Evolutionary conservation across 2,329 filamentous ascomycete species (phyloP), one percentile per base, ranked within the genome.

Genomic region (Elsinoe ampelina): DNA sequence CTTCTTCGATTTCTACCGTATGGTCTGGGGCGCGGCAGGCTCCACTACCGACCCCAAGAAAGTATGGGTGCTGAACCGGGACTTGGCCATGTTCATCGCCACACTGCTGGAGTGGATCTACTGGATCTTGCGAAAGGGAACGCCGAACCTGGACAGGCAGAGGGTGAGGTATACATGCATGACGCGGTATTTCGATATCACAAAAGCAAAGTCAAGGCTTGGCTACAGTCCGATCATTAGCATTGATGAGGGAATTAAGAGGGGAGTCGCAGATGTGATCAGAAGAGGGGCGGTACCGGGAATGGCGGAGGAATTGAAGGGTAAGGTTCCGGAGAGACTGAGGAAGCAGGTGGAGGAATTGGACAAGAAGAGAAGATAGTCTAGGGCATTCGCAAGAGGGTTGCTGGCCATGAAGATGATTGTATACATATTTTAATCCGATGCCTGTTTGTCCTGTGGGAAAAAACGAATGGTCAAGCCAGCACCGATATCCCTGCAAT

Each of bases 111-210:
- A 77, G 59, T 73, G 68, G 65, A 60, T 73, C 2, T 76, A 73
- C 62, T 75, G 74, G 71, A 54, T 71, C 7, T 65, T 71, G 58
- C 59, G 63, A 41, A 47, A 74, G 32, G 74, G 74, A 6, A 74
- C 69, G 61, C 75, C 75, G 13, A 77, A 74, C 50, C 56, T 78
- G 62, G 75, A 72, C 10, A 63, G 71, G 58, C 70, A 72, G 58
- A 71, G 76, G 62, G 74, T 87, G 59, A 74, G 79, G 62, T 88
- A 85, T 69, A 82, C 81, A 66, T 84, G 80, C 68, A 87, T 89
- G 83, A 86, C 83, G 58, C 77, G 87, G 58, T 91, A 89, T 72
- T 89, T 87, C 71, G 83, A 83, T 72, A 89, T 89, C 67, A 74
- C 75, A 58, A 91, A 91, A 78, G 87, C 87, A 57, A 86, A 82